Percentiles rank a stretch among this genome's conserved stretches.
phyloP scores from a whole-genome alignment of 139 green algal genomes.

The Chlamydomonas schloesseri region DNA sequence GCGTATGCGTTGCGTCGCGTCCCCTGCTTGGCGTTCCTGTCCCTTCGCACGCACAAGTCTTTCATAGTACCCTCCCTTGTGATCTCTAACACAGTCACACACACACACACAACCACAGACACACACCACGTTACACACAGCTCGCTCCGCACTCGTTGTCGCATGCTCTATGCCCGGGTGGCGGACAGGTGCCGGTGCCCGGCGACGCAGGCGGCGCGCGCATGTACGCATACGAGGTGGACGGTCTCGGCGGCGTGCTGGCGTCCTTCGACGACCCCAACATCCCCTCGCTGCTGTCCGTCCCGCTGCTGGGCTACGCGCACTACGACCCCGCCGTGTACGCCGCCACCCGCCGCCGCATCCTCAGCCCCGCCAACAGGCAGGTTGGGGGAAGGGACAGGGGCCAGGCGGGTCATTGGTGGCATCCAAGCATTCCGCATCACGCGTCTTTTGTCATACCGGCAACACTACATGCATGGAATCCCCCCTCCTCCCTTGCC shows the following conservation, averaged over 20 bases:
- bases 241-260: constrained; percentile 61
- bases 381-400: background rate
- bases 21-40: too few species aligned
- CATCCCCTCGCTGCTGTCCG: constrained; percentile 71
- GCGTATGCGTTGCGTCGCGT: too few species aligned
- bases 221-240: constrained; percentile 78
- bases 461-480: too few species aligned
- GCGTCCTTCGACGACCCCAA: constrained; percentile 77
- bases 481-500: background rate
- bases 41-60: too few species aligned
- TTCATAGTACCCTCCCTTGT: too few species aligned
- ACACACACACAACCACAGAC: too few species aligned
- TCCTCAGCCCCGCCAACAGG: constrained; percentile 36
- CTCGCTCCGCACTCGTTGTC: too few species aligned
- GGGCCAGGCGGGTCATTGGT: background rate
- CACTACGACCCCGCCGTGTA: constrained; percentile 48
- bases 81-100: too few species aligned
- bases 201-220: background rate
- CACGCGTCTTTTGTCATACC: too few species aligned
- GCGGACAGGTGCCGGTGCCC: background rate
- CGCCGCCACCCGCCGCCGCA: background rate
- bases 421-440: too few species aligned
- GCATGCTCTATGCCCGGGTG: background rate
- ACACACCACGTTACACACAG: too few species aligned
- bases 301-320: constrained; percentile 71